A percentile compares a stretch with the other conserved stretches of the same genome.
phyloP scores from a whole-genome alignment of 164 flowering plant species.

The Vitis rupestris region DNA sequence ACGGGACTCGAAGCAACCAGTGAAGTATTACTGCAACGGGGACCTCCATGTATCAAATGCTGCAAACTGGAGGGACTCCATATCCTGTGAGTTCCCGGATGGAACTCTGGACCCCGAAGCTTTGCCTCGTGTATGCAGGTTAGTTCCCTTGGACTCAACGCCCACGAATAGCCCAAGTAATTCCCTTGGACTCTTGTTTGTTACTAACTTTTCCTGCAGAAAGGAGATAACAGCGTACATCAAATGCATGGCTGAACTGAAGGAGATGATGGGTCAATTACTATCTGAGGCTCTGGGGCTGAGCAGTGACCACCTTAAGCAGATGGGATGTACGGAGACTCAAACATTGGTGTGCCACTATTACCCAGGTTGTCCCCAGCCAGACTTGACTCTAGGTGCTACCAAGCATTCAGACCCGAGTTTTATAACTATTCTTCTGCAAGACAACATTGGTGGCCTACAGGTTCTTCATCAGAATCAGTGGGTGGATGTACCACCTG shows the following conservation, averaged over 20 bases:
- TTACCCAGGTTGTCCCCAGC: conserved; percentile 27
- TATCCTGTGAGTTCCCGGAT: conserved; percentile 18
- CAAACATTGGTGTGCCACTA: conserved; percentile 13
- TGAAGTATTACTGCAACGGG: conserved; percentile 25
- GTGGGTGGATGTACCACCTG: conserved; percentile 17
- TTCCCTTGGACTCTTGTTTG: too few species aligned
- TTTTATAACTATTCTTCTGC: conserved; percentile 17
- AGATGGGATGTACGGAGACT: conserved; percentile 21
- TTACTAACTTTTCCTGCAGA: not conserved
- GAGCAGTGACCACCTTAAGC: conserved; percentile 15
- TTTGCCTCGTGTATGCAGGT: conserved; percentile 20
- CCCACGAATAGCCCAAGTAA: too few species aligned
- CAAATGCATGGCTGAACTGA: conserved; percentile 11
- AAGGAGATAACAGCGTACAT: not conserved
- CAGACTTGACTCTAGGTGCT: conserved; percentile 22
- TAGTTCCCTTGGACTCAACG: too few species aligned
- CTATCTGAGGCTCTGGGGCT: conserved; percentile 41
- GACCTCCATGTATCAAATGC: conserved; percentile 20
- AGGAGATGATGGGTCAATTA: conserved; percentile 20
- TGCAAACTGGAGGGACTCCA: conserved; percentile 36
- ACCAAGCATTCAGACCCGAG: conserved; percentile 21
- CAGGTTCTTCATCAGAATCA: conserved; percentile 21
- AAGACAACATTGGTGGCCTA: conserved; percentile 24
- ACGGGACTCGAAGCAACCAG: conserved; percentile 15
- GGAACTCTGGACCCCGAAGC: conserved; percentile 17